Conservation (phyloP, 345 rosid genomes). For the Eucalyptus rudis region DNA sequence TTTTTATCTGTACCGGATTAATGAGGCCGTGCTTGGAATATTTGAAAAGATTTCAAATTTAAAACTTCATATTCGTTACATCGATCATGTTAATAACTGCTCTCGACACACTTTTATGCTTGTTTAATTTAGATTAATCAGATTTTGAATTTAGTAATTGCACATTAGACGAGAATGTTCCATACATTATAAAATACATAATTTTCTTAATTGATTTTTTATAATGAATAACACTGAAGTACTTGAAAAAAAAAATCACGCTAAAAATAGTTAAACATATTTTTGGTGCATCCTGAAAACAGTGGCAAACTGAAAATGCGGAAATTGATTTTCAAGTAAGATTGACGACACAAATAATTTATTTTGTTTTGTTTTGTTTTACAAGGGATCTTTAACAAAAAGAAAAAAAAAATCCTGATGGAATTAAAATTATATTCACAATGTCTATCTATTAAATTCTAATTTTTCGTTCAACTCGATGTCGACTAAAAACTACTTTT, state of each 20-base stretch:
- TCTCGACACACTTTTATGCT: neutral
- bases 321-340: neutral
- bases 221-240: neutral
- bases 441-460: neutral
- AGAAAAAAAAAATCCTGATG: neutral
- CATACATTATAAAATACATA: neutral
- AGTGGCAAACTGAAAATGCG: neutral
- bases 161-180: neutral
- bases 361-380: rapidly evolving
- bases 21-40: neutral
- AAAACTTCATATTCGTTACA: neutral
- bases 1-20: neutral
- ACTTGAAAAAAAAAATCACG: neutral
- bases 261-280: neutral
- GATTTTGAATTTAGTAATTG: neutral
- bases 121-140: neutral
- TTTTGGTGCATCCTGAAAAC: neutral
- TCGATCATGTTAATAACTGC: neutral
- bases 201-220: neutral
- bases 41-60: neutral
- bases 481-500: neutral
- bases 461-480: neutral
- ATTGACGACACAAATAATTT: neutral
- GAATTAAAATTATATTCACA: neutral
- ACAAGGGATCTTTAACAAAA: neutral